Evolutionary conservation across 1,284 basidiomycete genomes (phyloP), one percentile per base, ranked within the genome.

Genomic region (Irpex lacteus): DNA sequence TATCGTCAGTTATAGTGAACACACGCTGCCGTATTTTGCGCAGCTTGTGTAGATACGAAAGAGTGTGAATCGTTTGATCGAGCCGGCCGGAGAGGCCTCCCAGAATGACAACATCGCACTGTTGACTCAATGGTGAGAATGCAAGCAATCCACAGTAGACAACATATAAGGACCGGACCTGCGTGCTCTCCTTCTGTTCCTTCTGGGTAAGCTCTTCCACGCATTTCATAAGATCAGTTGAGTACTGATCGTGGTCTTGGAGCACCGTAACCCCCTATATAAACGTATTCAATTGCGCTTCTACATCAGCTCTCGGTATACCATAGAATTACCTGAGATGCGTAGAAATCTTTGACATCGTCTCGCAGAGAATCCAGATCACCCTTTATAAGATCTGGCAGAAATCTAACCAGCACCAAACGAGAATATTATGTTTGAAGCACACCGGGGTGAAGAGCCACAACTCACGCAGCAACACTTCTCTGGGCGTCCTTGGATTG

Each of bases 181-280:
- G 68, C 59, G 65, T 67, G 1, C 76, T 75, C 64, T 81, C 78
- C 1, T 66, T 63, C 9, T 70, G 70, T 68, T 88, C 85, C 62
- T 79, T 74, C 68, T 86, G 87, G 60, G 84, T 79, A 0, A 98
- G 74, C 11, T 88, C 82, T 8, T 74, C 69, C 1, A 98, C 79
- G 71, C 94, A 96, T 78, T 99, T 99, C 87, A 95, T 95, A 60
- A 99, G 83, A 74, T 99, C 98, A 0, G 98, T 99, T 2, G 94
- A 86, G 73, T 96, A 79, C 72, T 96, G 90, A 71, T 92, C 87
- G 0, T 78, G 68, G 68, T 96, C 93, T 55, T 85, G 77, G 2
- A 89, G 74, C 49, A 98, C 77, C 0, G 77, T 72, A 0, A 98
- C 92, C 18, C 85, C 88, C 88, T 94, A 66, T n/a, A n/a, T 13